phyloP scores from a whole-genome alignment of 352 stramenopile genomes.

The Phytophthora constricta region DNA sequence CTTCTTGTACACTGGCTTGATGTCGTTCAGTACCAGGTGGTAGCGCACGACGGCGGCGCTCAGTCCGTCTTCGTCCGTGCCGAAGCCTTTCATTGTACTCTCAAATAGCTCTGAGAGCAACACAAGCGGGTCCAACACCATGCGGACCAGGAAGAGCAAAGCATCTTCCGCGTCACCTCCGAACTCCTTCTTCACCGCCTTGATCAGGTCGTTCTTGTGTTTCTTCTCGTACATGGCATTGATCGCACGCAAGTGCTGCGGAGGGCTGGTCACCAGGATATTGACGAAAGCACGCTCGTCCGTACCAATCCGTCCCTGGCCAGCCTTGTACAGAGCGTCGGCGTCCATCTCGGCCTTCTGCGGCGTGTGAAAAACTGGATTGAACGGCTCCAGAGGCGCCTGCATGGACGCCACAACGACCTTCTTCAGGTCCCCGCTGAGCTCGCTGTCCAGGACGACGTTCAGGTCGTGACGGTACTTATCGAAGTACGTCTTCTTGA shows the following conservation, averaged over 20 bases:
- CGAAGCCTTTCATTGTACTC: conserved; percentile 78
- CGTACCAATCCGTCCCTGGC: conserved; percentile 72
- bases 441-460: conserved; percentile 61
- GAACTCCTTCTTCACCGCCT: conserved; percentile 79
- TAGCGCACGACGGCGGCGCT: conserved; percentile 74
- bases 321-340: conserved; percentile 70
- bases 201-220: conserved; percentile 68
- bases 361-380: conserved; percentile 62
- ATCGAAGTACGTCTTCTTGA: conserved; percentile 85
- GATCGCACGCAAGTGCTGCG: conserved; percentile 62
- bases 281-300: conserved; percentile 74
- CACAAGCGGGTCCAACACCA: conserved; percentile 66
- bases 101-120: conserved; percentile 73
- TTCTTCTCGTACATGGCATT: conserved; percentile 65
- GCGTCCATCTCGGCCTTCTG: conserved; percentile 67
- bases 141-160: conserved; percentile 64
- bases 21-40: conserved; percentile 74
- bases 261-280: conserved; percentile 54
- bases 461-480: conserved; percentile 65
- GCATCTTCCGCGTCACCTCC: conserved; percentile 55
- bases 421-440: conserved; percentile 79
- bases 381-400: conserved; percentile 56
- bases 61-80: conserved; percentile 74
- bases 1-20: conserved; percentile 83
- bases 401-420: conserved; percentile 75